phyloP scores from a whole-genome alignment of 495 filamentous ascomycete species.

The Aspergillus conjunctus region DNA sequence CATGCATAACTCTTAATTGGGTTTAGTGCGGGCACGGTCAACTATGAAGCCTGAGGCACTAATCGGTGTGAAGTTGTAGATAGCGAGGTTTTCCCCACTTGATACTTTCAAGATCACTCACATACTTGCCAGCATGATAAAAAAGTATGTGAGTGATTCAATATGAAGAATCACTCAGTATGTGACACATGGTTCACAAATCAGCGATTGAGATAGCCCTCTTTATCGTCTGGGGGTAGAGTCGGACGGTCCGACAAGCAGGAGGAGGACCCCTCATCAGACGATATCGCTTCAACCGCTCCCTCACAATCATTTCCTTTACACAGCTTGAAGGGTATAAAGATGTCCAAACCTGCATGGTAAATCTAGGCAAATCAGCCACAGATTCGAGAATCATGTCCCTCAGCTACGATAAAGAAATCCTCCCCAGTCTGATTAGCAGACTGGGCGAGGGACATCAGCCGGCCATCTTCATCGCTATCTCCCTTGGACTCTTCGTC shows the following conservation, averaged over 20 bases:
- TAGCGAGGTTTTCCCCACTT: no score
- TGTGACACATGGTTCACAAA: no score
- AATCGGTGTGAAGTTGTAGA: no score
- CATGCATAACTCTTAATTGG: no score
- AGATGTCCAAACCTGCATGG: not conserved
- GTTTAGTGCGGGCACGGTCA: no score
- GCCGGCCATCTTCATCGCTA: not conserved
- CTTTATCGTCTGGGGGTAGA: not conserved
- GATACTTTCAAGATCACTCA: no score
- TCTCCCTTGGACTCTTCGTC: not conserved
- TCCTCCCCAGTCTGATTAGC: not conserved
- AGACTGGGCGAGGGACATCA: not conserved
- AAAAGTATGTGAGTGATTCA: no score
- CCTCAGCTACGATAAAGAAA: conserved; percentile 1
- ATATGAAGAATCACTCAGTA: no score
- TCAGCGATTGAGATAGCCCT: no score
- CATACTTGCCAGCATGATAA: no score
- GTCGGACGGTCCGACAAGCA: conserved; percentile 3
- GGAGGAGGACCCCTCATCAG: not conserved
- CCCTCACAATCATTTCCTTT: not conserved
- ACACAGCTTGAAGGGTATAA: not conserved
- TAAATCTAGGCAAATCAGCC: not conserved
- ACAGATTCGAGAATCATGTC: not conserved
- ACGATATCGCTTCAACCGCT: conserved; percentile 2
- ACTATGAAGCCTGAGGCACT: no score